These are phyloP conservation scores for Penicillium longicatenatum DNA, from an alignment of 495 filamentous ascomycete genomes.

Conservation along the genomic window DNA sequence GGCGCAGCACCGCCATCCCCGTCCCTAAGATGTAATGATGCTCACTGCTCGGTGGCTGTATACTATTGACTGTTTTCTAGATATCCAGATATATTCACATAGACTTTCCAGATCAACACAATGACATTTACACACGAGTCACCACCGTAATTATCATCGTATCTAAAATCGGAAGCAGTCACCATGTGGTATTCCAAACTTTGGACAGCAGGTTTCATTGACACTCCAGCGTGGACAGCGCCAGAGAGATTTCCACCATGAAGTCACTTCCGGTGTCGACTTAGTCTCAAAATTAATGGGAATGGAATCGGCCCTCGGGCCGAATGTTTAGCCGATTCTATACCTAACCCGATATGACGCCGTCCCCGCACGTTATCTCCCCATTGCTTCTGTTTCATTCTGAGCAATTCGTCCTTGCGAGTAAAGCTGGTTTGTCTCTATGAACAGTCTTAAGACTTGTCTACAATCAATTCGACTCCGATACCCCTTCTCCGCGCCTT, in stretches of 20 bases:
- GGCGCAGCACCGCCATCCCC: background rate
- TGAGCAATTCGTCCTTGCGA: constrained; percentile 8
- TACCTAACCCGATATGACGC: constrained; percentile 28
- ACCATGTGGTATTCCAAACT: background rate
- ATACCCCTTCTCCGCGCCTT: constrained; percentile 23
- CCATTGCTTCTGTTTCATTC: constrained; percentile 24
- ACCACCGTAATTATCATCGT: background rate
- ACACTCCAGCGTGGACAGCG: no score
- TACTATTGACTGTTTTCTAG: background rate
- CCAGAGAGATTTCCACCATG: background rate
- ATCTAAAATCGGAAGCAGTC: background rate
- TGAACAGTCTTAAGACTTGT: constrained; percentile 34
- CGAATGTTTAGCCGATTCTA: constrained; percentile 14
- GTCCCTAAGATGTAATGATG: background rate
- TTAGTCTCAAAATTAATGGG: background rate
- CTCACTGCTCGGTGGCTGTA: background rate
- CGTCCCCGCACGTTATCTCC: constrained; percentile 28
- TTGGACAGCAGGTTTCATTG: background rate
- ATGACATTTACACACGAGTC: background rate
- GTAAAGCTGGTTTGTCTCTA: constrained; percentile 20
- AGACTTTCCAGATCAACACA: background rate
- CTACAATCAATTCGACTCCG: constrained; percentile 33
- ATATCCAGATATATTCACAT: background rate
- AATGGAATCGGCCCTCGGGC: background rate
- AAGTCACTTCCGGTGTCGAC: background rate